Evolutionary conservation across 2,329 filamentous ascomycete genomes (phyloP).

Genomic region (Calonectria fujianensis): DNA sequence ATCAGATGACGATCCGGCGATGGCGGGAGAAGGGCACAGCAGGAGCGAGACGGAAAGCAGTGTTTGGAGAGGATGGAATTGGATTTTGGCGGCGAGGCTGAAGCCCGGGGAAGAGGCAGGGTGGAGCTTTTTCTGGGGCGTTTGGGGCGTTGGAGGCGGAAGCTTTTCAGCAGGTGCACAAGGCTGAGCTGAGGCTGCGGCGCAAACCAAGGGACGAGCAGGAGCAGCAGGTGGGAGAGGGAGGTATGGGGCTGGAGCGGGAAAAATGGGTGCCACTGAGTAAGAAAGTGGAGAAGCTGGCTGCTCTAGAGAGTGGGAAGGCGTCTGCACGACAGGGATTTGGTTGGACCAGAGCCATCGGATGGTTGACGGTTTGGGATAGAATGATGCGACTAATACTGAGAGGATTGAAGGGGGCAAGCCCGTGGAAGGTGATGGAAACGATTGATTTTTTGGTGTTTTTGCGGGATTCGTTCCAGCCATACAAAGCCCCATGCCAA

Average conservation of each 20-base stretch:
- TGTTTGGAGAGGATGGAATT: background rate
- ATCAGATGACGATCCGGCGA: background rate
- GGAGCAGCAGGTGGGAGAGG: background rate
- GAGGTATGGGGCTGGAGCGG: background rate
- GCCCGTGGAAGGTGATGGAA: background rate
- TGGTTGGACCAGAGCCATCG: conserved; percentile 21
- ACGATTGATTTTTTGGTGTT: background rate
- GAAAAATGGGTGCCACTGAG: conserved; percentile 7
- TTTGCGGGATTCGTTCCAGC: background rate
- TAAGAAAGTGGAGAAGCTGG: conserved; percentile 6
- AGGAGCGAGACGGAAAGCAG: background rate
- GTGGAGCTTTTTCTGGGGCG: conserved; percentile 17
- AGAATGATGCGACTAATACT: conserved; percentile 6
- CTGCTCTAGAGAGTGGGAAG: conserved; percentile 7
- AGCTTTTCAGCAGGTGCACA: conserved; percentile 45
- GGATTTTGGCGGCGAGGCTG: conserved; percentile 50
- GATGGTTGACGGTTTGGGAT: conserved; percentile 13
- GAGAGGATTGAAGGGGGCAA: background rate
- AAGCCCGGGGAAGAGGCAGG: conserved; percentile 45
- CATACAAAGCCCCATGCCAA: background rate
- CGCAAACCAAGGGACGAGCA: background rate
- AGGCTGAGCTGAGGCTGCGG: conserved; percentile 47
- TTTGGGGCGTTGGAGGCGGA: conserved; percentile 36
- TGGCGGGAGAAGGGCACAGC: conserved; percentile 10
- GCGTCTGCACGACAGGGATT: conserved; percentile 3